phyloP scores from a whole-genome alignment of 495 filamentous ascomycete genomes.

The Cryomyces antarcticus region DNA sequence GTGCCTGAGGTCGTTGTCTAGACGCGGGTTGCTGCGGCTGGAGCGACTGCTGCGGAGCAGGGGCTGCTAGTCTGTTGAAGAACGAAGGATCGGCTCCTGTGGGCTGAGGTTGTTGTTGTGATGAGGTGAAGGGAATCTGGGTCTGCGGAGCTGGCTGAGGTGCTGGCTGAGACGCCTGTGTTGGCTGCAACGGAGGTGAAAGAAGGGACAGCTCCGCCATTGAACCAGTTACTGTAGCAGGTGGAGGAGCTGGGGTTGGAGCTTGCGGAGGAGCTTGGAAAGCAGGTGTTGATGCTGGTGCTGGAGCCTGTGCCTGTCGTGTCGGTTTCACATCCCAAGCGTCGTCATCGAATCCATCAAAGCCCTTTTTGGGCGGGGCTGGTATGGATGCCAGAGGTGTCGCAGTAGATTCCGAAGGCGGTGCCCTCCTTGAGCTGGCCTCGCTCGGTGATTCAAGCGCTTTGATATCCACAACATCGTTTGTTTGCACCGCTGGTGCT shows the following conservation, averaged over 20 bases:
- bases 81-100: conserved; percentile 23
- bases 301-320: conserved; percentile 28
- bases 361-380: conserved; percentile 17
- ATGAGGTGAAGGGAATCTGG: conserved; percentile 23
- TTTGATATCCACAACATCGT: conserved; percentile 69
- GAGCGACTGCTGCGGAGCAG: conserved; percentile 15
- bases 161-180: conserved; percentile 26
- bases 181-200: conserved; percentile 55
- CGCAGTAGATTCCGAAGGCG: conserved; percentile 22
- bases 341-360: conserved; percentile 78
- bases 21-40: conserved; percentile 15
- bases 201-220: conserved; percentile 66
- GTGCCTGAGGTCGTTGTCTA: conserved; percentile 55
- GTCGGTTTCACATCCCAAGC: conserved; percentile 95
- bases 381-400: conserved; percentile 33
- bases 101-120: conserved; percentile 24
- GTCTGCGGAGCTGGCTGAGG: conserved; percentile 1
- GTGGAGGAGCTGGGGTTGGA: conserved; percentile 18
- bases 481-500: conserved; percentile 62
- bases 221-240: conserved; percentile 41
- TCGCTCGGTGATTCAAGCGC: conserved; percentile 50
- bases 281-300: conserved; percentile 22
- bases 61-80: conserved; percentile 25
- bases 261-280: conserved; percentile 5
- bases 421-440: conserved; percentile 22